A percentile compares a stretch with the other conserved stretches of the same genome.
These are phyloP conservation scores for Bondarzewia mesenterica DNA, from an alignment of 1,284 basidiomycete species.

Conservation along the genomic window DNA sequence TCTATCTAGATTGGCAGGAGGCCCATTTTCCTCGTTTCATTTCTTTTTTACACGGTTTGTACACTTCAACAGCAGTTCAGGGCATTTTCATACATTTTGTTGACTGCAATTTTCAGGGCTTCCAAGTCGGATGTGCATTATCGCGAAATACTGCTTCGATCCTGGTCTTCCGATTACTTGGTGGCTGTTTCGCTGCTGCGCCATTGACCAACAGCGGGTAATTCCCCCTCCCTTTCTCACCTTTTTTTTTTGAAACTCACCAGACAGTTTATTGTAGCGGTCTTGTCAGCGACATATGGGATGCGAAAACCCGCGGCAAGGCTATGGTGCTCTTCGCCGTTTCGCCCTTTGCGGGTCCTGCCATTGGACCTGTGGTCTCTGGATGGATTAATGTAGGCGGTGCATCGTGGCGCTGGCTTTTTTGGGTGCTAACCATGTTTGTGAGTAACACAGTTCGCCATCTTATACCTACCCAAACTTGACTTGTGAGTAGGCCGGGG, in stretches of 20 bases:
- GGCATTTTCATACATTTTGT: background rate
- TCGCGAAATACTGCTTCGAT: constrained; percentile 48
- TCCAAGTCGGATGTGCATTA: constrained; percentile 60
- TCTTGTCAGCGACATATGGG: constrained; percentile 28
- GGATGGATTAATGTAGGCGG: constrained; percentile 25
- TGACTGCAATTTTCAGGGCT: constrained; percentile 26
- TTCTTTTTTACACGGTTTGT: constrained; percentile 52
- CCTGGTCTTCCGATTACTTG: constrained; percentile 58
- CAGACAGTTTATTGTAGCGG: constrained; percentile 16
- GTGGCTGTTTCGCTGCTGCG: constrained; percentile 45
- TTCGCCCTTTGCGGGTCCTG: constrained; percentile 74
- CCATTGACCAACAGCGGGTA: constrained; percentile 31
- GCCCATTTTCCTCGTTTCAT: constrained; percentile 60
- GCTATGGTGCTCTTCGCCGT: constrained; percentile 27
- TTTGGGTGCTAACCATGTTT: constrained; percentile 70
- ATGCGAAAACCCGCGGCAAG: constrained; percentile 25
- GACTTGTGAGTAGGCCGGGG: constrained; percentile 21
- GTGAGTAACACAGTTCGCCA: constrained; percentile 25
- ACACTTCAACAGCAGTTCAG: background rate
- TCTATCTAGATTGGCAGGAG: constrained; percentile 46
- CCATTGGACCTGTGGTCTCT: constrained; percentile 21
- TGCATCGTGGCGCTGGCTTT: constrained; percentile 66
- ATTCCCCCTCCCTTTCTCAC: background rate
- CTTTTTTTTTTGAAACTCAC: background rate
- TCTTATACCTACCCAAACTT: background rate